Evolutionary conservation across 805 yeast genomes (phyloP).

Genomic region (Sungouiozyma intestinalis): DNA sequence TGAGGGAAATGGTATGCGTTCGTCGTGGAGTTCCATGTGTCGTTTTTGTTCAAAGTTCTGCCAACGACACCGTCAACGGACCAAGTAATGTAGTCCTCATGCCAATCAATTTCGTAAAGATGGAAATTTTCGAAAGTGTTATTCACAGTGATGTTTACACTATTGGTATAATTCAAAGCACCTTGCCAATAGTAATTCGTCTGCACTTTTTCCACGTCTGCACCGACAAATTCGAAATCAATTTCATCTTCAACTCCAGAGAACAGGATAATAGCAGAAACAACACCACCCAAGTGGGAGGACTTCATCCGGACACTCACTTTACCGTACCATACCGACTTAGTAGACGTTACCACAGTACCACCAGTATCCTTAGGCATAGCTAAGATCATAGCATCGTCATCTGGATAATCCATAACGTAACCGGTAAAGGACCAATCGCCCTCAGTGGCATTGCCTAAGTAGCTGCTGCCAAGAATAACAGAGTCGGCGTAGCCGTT

Average conservation of each 20-base stretch:
- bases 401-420: constrained; percentile 39
- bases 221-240: constrained; percentile 81
- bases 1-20: constrained; percentile 52
- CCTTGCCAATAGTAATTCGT: constrained; percentile 78
- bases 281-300: constrained; percentile 70
- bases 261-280: constrained; percentile 70
- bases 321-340: constrained; percentile 83
- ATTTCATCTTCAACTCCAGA: constrained; percentile 86
- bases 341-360: constrained; percentile 69
- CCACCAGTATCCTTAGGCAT: constrained; percentile 74
- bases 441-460: constrained; percentile 59
- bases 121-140: constrained; percentile 63
- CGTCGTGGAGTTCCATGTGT: constrained; percentile 54
- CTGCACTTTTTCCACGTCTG: constrained; percentile 54
- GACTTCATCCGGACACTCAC: constrained; percentile 59
- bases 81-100: constrained; percentile 63
- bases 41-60: constrained; percentile 52
- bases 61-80: constrained; percentile 54
- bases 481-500: constrained; percentile 25
- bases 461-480: constrained; percentile 32
- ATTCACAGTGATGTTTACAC: constrained; percentile 29
- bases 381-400: constrained; percentile 49
- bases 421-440: constrained; percentile 64
- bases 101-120: constrained; percentile 73
- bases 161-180: constrained; percentile 54